phyloP scores from a whole-genome alignment of 768 basidiomycete species.

The Pleurotus djamor region DNA sequence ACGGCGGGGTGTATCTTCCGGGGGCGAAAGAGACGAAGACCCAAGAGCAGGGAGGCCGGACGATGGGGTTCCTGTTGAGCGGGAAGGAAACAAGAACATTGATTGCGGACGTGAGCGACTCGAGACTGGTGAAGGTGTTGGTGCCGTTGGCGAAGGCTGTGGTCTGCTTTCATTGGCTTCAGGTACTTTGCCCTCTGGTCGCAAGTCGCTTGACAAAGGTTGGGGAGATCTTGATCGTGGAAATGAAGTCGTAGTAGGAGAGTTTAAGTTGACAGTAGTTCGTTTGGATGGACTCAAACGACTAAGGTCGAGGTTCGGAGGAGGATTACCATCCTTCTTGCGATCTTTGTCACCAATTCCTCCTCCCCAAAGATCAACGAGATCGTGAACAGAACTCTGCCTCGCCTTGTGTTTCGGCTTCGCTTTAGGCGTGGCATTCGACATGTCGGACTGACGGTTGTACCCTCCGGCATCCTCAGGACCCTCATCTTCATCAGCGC shows the following conservation, averaged over 20 bases:
- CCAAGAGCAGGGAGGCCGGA: conserved; percentile 43
- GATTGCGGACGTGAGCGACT: conserved; percentile 73
- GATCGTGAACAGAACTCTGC: conserved; percentile 82
- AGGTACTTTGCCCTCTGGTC: conserved; percentile 10
- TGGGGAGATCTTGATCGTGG: conserved; percentile 20
- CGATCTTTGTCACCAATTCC: conserved; percentile 44
- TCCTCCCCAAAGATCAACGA: conserved; percentile 79
- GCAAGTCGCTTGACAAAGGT: conserved; percentile 13
- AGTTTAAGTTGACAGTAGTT: conserved; percentile 11
- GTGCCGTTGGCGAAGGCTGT: conserved; percentile 16
- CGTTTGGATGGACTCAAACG: conserved; percentile 2
- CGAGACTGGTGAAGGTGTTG: conserved; percentile 25
- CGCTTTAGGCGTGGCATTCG: conserved; percentile 16
- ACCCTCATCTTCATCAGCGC: conserved; percentile 54
- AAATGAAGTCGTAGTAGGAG: not conserved
- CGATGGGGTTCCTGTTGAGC: conserved; percentile 29
- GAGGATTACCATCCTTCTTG: conserved; percentile 8
- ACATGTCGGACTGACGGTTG: conserved; percentile 18
- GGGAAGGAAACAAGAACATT: conserved; percentile 71
- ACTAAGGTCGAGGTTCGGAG: conserved; percentile 14
- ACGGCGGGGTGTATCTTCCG: conserved; percentile 28
- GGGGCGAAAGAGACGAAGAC: not conserved
- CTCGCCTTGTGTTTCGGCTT: conserved; percentile 39
- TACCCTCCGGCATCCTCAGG: conserved; percentile 41
- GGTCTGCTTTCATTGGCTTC: conserved; percentile 12